phyloP scores from a whole-genome alignment of 2,329 filamentous ascomycete species.

The Sporothrix luriei region DNA sequence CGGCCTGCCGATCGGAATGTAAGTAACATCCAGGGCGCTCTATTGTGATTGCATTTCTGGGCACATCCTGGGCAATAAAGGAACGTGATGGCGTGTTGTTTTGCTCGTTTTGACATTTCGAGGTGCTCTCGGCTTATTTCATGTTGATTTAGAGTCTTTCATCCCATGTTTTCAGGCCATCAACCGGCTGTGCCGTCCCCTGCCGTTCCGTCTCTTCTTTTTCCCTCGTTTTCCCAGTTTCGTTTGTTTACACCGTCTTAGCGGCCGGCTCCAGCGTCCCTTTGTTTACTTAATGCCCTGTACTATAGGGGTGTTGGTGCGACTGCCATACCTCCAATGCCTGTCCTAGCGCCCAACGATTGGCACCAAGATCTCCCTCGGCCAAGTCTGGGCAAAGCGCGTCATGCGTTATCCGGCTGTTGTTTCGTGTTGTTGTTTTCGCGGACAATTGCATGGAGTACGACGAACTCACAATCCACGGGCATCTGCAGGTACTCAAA shows the following conservation, averaged over 20 bases:
- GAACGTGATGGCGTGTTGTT: neutral
- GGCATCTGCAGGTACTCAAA: slow-evolving; percentile 17
- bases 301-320: neutral
- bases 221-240: neutral
- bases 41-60: slow-evolving; percentile 19
- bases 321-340: neutral
- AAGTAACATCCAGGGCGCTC: neutral
- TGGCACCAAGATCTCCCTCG: neutral
- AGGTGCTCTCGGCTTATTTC: neutral
- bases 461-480: neutral
- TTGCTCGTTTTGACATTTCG: neutral
- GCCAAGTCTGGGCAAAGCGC: neutral
- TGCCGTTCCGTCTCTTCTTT: neutral
- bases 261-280: slow-evolving; percentile 7
- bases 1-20: neutral
- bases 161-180: slow-evolving; percentile 18
- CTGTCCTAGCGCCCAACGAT: slow-evolving; percentile 5
- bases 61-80: slow-evolving; percentile 16
- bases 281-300: slow-evolving; percentile 23
- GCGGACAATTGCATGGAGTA: neutral
- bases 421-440: slow-evolving; percentile 17
- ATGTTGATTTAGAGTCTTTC: neutral
- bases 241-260: neutral
- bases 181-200: slow-evolving; percentile 12
- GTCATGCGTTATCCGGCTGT: slow-evolving; percentile 12